phyloP scores from a whole-genome alignment of 305 asterid species.

The Rubia tinctorum region DNA sequence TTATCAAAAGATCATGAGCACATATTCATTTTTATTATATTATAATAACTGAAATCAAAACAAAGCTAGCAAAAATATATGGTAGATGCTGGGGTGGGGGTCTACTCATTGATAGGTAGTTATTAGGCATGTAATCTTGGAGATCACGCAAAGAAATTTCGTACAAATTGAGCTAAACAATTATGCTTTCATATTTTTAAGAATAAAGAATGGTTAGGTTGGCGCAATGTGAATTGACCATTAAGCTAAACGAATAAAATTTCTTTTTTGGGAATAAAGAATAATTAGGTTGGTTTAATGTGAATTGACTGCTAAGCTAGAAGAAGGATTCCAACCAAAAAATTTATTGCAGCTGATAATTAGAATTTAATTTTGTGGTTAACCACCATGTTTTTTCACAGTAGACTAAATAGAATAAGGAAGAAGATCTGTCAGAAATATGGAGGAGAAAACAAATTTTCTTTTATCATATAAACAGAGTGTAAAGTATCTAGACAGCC shows the following conservation, averaged over 20 bases:
- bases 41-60: not conserved
- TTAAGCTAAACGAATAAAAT: not conserved
- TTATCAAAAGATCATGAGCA: too few relatives aligned
- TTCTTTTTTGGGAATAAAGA: not conserved
- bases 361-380: not conserved
- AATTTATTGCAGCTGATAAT: not conserved
- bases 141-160: constrained; percentile 6
- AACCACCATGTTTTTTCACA: too few relatives aligned
- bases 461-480: not conserved
- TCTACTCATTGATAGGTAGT: constrained; percentile 4
- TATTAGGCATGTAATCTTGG: constrained; percentile 8
- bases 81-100: not conserved
- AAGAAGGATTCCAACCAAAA: not conserved
- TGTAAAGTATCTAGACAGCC: not conserved
- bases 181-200: not conserved
- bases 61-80: constrained; percentile 6
- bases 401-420: too few relatives aligned
- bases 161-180: not conserved
- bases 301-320: not conserved
- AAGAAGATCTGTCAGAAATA: not conserved
- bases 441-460: not conserved
- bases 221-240: not conserved
- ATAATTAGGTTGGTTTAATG: not conserved
- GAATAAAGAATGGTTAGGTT: not conserved
- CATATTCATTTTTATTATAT: too few relatives aligned